A percentile compares a stretch with the other conserved stretches of the same genome.
Conservation (phyloP, 495 filamentous ascomycete species). For the Lichina pygmaea region DNA sequence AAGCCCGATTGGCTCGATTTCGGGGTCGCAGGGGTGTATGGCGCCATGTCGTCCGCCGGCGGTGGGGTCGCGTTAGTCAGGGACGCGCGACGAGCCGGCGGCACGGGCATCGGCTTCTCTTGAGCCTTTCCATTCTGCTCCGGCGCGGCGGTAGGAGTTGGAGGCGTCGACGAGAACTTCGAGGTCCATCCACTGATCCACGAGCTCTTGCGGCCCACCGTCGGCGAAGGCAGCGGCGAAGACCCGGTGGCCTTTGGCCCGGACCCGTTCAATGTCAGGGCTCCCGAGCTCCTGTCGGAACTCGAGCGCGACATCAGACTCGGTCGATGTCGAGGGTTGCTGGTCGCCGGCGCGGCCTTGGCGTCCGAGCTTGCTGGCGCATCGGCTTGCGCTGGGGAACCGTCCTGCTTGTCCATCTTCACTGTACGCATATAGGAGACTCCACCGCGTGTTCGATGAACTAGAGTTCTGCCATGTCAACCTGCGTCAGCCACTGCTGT, state of each 20-base stretch:
- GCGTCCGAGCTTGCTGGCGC: background rate
- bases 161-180: conserved; percentile 57
- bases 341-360: background rate
- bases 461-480: no score
- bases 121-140: background rate
- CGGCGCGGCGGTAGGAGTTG: conserved; percentile 17
- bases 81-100: background rate
- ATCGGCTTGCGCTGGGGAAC: no score
- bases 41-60: conserved; percentile 19
- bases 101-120: background rate
- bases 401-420: no score
- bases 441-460: no score
- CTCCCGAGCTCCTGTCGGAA: conserved; percentile 13
- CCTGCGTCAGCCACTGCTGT: no score
- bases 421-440: no score
- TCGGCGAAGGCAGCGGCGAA: conserved; percentile 6
- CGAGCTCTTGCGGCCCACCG: conserved; percentile 25
- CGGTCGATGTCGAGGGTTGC: conserved; percentile 6
- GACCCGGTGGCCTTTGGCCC: background rate
- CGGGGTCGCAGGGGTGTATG: conserved; percentile 41
- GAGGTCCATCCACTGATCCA: conserved; percentile 87
- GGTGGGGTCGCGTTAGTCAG: background rate
- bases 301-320: conserved; percentile 2
- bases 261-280: conserved; percentile 8
- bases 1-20: conserved; percentile 41